Evolutionary conservation across 345 rosid genomes (phyloP).

Genomic region (Abelmoschus esculentus): DNA sequence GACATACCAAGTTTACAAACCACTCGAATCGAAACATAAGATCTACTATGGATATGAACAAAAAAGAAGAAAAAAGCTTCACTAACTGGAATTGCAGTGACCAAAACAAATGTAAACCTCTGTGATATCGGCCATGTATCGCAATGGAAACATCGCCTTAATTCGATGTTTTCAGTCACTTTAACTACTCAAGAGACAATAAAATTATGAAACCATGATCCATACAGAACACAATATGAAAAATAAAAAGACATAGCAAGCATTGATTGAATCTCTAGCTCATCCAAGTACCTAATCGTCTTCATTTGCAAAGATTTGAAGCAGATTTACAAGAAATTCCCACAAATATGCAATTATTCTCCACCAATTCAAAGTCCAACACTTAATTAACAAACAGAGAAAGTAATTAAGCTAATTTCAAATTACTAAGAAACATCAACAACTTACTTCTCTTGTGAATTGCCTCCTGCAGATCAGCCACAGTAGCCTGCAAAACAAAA

Average conservation of each 20-base stretch:
- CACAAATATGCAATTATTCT: neutral
- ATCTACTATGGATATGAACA: neutral
- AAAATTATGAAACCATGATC: neutral
- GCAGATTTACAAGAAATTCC: neutral
- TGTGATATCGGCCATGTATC: neutral
- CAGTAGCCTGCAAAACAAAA: slow-evolving; percentile 53
- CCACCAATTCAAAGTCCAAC: neutral
- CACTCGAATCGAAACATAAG: neutral
- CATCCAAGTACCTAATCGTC: neutral
- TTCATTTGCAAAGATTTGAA: neutral
- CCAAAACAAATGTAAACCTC: neutral
- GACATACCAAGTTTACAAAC: neutral
- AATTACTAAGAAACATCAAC: neutral
- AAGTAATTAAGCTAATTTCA: neutral
- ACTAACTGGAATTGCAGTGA: neutral
- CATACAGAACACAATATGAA: neutral
- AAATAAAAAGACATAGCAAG: neutral
- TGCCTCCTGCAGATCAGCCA: slow-evolving; percentile 87
- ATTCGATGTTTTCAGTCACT: neutral
- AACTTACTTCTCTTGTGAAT: slow-evolving; percentile 69
- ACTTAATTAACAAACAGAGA: neutral
- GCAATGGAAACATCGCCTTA: neutral
- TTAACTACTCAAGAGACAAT: neutral
- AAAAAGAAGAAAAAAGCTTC: slow-evolving; percentile 1
- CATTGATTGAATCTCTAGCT: neutral